A percentile compares a stretch with the other conserved stretches of the same genome.
Evolutionary conservation across 371 early-diverging fungal genomes (phyloP).

Genomic region (Mucor mucedo): DNA sequence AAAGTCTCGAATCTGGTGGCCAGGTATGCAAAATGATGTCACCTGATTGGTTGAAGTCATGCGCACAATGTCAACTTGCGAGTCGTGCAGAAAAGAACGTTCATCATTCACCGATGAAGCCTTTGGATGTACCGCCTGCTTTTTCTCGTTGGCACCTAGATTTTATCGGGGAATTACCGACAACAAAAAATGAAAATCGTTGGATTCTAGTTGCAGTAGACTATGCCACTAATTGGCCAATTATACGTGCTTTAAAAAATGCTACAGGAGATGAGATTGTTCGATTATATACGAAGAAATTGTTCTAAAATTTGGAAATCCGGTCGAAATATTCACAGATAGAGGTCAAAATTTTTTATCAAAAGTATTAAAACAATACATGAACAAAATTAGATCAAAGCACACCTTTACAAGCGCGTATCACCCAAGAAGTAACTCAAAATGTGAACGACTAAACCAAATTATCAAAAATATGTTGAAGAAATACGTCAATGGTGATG

Average conservation of each 20-base stretch:
- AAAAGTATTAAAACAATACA: not conserved
- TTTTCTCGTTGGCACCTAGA: constrained; percentile 33
- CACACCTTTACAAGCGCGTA: not conserved
- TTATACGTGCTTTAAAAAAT: constrained; percentile 23
- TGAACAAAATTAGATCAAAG: not conserved
- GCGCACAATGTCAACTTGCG: too few relatives aligned
- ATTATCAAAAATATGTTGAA: too few relatives aligned
- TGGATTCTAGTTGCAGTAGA: constrained; percentile 48
- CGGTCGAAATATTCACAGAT: constrained; percentile 30
- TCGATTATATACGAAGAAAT: constrained; percentile 24
- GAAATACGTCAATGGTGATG: too few relatives aligned
- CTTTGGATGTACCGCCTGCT: constrained; percentile 1
- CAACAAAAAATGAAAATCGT: constrained; percentile 18
- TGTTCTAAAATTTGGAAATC: constrained; percentile 30
- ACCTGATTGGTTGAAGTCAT: too few relatives aligned
- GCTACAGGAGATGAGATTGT: constrained; percentile 31
- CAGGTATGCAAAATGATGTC: too few relatives aligned
- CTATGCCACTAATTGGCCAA: constrained; percentile 43
- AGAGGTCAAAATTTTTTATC: constrained; percentile 29
- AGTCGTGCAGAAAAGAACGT: too few relatives aligned
- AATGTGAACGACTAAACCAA: not conserved
- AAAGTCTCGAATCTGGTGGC: too few relatives aligned
- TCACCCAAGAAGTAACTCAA: constrained; percentile 11
- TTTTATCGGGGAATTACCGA: constrained; percentile 30
- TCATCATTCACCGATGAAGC: too few relatives aligned